A percentile compares a stretch with the other conserved stretches of the same genome.
Evolutionary conservation across 306 rosid species (phyloP).

Genomic region (Acacia crassicarpa): DNA sequence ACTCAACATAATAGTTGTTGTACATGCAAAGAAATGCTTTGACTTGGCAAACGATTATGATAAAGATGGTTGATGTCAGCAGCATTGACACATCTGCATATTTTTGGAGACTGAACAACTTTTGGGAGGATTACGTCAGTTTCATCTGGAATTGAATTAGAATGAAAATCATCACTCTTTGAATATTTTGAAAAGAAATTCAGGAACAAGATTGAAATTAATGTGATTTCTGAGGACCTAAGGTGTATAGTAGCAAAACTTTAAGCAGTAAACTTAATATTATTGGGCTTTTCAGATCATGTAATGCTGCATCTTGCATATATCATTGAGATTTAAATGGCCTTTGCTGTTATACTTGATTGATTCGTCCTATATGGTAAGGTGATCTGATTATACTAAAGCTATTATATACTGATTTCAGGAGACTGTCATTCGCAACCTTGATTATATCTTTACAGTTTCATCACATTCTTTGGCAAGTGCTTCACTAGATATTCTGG

Average conservation of each 20-base stretch:
- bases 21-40: background rate
- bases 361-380: background rate
- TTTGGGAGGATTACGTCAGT: background rate
- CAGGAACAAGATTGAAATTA: background rate
- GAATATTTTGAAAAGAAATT: background rate
- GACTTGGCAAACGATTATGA: background rate
- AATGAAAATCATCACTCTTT: background rate
- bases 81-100: background rate
- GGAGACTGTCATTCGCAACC: slow-evolving; percentile 87
- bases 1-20: background rate
- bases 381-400: slow-evolving; percentile 21
- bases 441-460: slow-evolving; percentile 71
- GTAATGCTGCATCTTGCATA: slow-evolving; percentile 22
- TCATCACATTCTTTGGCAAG: slow-evolving; percentile 71
- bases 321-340: background rate
- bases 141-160: background rate
- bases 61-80: background rate
- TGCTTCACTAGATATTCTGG: slow-evolving; percentile 71
- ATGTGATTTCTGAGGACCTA: background rate
- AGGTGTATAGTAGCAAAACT: background rate
- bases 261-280: background rate
- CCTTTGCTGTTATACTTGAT: slow-evolving; percentile 12
- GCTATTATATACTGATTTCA: slow-evolving; percentile 37
- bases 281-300: slow-evolving; percentile 2
- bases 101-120: background rate